These are phyloP conservation scores for Trichoderma sp. DNA, from an alignment of 2,329 filamentous ascomycete genomes.

Conservation along the genomic window DNA sequence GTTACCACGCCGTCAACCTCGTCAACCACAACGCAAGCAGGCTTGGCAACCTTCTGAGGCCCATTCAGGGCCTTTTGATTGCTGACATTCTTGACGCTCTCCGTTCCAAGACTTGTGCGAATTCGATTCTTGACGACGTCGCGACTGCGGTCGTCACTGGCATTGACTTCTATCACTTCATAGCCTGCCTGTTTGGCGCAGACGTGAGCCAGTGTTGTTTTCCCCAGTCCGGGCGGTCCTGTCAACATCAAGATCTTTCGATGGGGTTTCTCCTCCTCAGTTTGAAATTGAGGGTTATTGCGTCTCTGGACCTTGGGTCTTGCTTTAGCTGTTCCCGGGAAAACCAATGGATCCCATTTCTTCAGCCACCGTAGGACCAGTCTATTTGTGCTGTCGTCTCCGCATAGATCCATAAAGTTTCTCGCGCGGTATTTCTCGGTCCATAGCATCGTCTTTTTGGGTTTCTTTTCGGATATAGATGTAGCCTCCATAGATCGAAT, in stretches of 20 bases:
- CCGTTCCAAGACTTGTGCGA: constrained; percentile 86
- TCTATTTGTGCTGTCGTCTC: constrained; percentile 91
- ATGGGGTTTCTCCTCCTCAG: constrained; percentile 72
- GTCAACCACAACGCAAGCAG: constrained; percentile 91
- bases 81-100: constrained; percentile 80
- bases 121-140: constrained; percentile 91
- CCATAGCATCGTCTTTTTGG: constrained; percentile 70
- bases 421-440: constrained; percentile 95
- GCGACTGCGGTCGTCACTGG: constrained; percentile 88
- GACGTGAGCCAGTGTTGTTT: constrained; percentile 94
- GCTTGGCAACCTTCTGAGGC: constrained; percentile 72
- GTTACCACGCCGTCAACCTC: constrained; percentile 94
- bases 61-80: constrained; percentile 58
- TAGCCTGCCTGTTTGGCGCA: constrained; percentile 95
- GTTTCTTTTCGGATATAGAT: constrained; percentile 37
- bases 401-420: constrained; percentile 89
- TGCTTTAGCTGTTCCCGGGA: constrained; percentile 70
- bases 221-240: constrained; percentile 89
- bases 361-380: constrained; percentile 92
- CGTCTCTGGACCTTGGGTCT: constrained; percentile 50
- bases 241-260: constrained; percentile 88
- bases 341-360: constrained; percentile 89
- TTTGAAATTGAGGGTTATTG: constrained; percentile 43
- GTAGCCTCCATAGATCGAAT: constrained; percentile 47
- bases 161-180: constrained; percentile 95